phyloP scores from a whole-genome alignment of 1,284 basidiomycete species.

The Vanrija pseudolonga region DNA sequence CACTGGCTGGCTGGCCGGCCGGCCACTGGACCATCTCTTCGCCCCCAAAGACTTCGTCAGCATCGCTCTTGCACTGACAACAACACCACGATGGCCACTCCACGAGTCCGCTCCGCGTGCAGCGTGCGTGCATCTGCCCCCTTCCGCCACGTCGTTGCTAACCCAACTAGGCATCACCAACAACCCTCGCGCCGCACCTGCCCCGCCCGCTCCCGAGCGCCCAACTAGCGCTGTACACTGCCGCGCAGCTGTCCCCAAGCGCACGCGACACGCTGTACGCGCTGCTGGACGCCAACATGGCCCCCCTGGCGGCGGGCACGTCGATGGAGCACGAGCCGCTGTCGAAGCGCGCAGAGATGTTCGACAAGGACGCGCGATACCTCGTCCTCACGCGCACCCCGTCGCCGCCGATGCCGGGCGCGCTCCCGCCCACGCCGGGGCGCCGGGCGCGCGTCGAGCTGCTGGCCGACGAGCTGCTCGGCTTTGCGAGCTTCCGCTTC shows the following conservation, averaged over 20 bases:
- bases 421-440: conserved; percentile 7
- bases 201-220: conserved; percentile 2
- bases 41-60: too few species aligned
- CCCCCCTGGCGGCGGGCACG: conserved; percentile 21
- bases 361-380: conserved; percentile 35
- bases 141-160: too few species aligned
- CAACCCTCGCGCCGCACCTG: conserved; percentile 20
- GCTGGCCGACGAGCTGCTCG: conserved; percentile 24
- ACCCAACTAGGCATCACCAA: background rate
- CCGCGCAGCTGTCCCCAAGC: conserved; percentile 8
- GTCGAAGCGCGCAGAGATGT: conserved; percentile 42
- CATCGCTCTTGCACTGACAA: too few species aligned
- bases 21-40: too few species aligned
- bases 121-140: conserved; percentile 7
- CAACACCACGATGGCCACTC: conserved; percentile 19
- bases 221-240: conserved; percentile 9
- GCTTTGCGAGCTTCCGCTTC: conserved; percentile 45
- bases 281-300: conserved; percentile 39
- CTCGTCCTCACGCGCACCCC: conserved; percentile 16
- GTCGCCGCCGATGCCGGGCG: conserved; percentile 15
- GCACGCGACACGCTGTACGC: conserved; percentile 25
- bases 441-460: conserved; percentile 6
- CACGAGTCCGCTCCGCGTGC: conserved; percentile 18
- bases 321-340: conserved; percentile 25
- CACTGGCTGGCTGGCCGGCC: too few species aligned